Conservation (phyloP, 441 rosid species). For the Populus tomentosa region DNA sequence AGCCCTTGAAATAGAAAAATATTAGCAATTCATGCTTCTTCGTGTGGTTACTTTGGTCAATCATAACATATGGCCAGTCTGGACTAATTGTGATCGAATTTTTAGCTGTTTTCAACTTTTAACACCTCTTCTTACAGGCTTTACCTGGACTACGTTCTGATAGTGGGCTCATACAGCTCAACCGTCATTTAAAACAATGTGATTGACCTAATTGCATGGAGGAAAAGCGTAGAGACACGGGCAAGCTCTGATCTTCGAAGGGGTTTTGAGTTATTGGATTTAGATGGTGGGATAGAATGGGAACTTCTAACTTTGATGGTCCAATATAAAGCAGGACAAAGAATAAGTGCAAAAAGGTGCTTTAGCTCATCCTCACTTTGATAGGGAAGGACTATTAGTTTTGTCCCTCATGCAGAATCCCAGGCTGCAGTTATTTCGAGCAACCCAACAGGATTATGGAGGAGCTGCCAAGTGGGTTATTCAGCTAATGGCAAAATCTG, state of each 20-base stretch:
- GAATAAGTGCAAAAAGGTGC: constrained; percentile 91
- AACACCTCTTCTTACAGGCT: constrained; percentile 37
- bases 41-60: background rate
- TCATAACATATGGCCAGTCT: background rate
- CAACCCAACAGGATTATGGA: constrained; percentile 84
- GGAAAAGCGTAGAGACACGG: constrained; percentile 71
- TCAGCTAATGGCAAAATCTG: constrained; percentile 85
- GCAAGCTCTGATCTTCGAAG: constrained; percentile 64
- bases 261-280: constrained; percentile 75
- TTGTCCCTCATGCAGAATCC: constrained; percentile 83
- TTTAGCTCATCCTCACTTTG: constrained; percentile 83
- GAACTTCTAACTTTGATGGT: constrained; percentile 95
- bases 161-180: constrained; percentile 77
- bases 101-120: constrained; percentile 7
- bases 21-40: background rate
- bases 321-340: constrained; percentile 76
- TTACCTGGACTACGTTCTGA: constrained; percentile 77
- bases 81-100: background rate
- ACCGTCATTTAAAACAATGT: constrained; percentile 86
- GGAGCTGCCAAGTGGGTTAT: constrained; percentile 76
- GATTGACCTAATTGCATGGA: constrained; percentile 83
- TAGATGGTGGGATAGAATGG: constrained; percentile 89
- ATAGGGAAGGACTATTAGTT: constrained; percentile 66
- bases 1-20: background rate
- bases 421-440: constrained; percentile 66